Conservation (phyloP, 164 flowering plant genomes). For the Warburgia ugandensis region DNA sequence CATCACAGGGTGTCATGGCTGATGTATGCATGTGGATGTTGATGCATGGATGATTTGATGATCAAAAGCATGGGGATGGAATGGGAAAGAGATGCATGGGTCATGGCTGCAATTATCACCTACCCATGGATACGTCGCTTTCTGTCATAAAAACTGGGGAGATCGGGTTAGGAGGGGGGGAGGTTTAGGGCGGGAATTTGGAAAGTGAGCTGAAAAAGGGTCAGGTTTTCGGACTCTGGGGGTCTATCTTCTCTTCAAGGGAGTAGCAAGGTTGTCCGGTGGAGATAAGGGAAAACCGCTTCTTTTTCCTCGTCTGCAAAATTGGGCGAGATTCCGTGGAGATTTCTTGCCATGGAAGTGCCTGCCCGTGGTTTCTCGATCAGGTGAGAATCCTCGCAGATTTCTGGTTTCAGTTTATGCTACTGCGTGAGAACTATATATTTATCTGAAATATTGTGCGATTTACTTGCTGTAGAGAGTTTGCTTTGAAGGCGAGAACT, state of each 20-base stretch:
- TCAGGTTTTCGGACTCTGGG: background rate
- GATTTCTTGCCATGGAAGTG: slow-evolving; percentile 22
- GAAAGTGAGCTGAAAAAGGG: slow-evolving; percentile 2
- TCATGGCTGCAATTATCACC: too few relatives aligned
- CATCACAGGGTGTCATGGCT: background rate
- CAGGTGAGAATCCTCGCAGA: slow-evolving; percentile 27
- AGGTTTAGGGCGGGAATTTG: slow-evolving; percentile 24
- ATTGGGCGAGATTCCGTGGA: background rate
- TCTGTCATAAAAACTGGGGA: slow-evolving; percentile 31
- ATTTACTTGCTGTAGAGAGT: slow-evolving; percentile 30
- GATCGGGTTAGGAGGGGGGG: slow-evolving; percentile 11
- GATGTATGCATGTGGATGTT: background rate
- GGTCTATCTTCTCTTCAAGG: background rate
- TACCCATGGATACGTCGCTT: slow-evolving; percentile 46
- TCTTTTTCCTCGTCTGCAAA: background rate
- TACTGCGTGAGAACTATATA: background rate
- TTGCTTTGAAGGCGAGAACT: slow-evolving; percentile 43
- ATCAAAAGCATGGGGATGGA: too few relatives aligned
- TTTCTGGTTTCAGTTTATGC: background rate
- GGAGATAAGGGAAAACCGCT: background rate
- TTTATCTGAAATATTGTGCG: background rate
- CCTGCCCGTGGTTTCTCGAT: slow-evolving; percentile 45
- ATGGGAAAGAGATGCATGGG: too few relatives aligned
- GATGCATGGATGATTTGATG: too few relatives aligned
- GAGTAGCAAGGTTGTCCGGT: too few relatives aligned